Evolutionary conservation across 352 stramenopile genomes (phyloP).

Genomic region (Proteromonas lacertae): DNA sequence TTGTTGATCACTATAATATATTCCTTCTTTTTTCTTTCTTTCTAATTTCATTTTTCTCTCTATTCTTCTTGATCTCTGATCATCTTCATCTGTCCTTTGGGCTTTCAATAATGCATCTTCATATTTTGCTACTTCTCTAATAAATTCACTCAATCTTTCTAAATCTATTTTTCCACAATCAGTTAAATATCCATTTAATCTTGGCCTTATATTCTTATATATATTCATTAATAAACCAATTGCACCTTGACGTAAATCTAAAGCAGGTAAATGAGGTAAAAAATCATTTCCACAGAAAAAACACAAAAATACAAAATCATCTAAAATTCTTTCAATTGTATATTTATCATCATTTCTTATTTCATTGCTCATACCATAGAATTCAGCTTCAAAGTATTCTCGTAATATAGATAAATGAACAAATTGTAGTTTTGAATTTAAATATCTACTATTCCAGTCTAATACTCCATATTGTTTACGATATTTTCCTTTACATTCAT

Average conservation of each 20-base stretch:
- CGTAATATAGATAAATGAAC: constrained; percentile 22
- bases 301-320: constrained; percentile 94
- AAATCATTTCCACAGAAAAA: constrained; percentile 99
- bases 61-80: not conserved
- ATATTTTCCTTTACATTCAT: not conserved
- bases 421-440: constrained; percentile 83
- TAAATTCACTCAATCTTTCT: constrained; percentile 63
- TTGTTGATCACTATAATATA: constrained; percentile 6
- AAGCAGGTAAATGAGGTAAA: constrained; percentile 73
- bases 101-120: constrained; percentile 75
- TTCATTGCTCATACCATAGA: constrained; percentile 5
- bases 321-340: constrained; percentile 81
- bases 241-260: constrained; percentile 90
- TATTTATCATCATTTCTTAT: constrained; percentile 35
- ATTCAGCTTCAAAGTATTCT: not conserved
- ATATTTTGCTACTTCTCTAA: constrained; percentile 67
- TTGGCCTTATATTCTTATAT: constrained; percentile 46
- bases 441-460: too few relatives aligned
- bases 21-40: constrained; percentile 6
- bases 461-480: too few relatives aligned
- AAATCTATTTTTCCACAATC: constrained; percentile 66
- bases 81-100: constrained; percentile 29
- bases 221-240: constrained; percentile 87
- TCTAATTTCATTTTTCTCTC: too few relatives aligned
- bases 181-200: constrained; percentile 65